phyloP scores from a whole-genome alignment of 805 yeast genomes.

The Priceomyces carsonii region DNA sequence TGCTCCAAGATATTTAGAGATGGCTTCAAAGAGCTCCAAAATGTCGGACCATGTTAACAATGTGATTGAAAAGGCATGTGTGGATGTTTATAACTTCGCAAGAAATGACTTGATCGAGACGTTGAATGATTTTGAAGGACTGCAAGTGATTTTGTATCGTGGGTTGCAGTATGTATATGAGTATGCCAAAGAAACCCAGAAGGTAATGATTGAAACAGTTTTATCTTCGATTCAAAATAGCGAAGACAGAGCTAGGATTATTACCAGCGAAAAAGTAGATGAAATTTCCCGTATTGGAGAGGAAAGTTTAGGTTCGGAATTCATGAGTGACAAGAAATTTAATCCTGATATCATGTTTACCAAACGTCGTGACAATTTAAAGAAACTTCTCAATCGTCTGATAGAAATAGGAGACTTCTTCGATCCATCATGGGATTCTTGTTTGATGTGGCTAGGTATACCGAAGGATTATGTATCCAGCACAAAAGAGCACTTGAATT shows the following conservation, averaged over 20 bases:
- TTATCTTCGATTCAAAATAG: slow-evolving; percentile 60
- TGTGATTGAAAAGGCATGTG: slow-evolving; percentile 60
- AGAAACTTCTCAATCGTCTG: slow-evolving; percentile 57
- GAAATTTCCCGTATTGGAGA: slow-evolving; percentile 64
- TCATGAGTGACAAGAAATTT: slow-evolving; percentile 60
- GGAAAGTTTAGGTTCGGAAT: slow-evolving; percentile 61
- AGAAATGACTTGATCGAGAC: slow-evolving; percentile 52
- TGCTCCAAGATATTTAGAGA: slow-evolving; percentile 62
- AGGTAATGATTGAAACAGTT: slow-evolving; percentile 64
- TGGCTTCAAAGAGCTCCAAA: slow-evolving; percentile 50
- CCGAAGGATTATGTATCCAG: slow-evolving; percentile 28
- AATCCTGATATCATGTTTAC: slow-evolving; percentile 82
- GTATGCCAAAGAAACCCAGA: slow-evolving; percentile 71
- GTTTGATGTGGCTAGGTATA: slow-evolving; percentile 47
- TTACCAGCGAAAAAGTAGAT: slow-evolving; percentile 61
- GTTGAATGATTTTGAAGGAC: slow-evolving; percentile 51
- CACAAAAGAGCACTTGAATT: slow-evolving; percentile 28
- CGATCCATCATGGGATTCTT: slow-evolving; percentile 70
- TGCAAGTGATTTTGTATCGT: slow-evolving; percentile 53
- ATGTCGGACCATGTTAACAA: slow-evolving; percentile 61
- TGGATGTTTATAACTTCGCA: slow-evolving; percentile 61
- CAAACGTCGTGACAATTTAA: slow-evolving; percentile 61
- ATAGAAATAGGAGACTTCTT: slow-evolving; percentile 73
- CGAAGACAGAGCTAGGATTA: slow-evolving; percentile 66
- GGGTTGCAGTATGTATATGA: slow-evolving; percentile 67